Conservation (phyloP, 2,329 filamentous ascomycete species). For the Dothideomycetes sp. region DNA sequence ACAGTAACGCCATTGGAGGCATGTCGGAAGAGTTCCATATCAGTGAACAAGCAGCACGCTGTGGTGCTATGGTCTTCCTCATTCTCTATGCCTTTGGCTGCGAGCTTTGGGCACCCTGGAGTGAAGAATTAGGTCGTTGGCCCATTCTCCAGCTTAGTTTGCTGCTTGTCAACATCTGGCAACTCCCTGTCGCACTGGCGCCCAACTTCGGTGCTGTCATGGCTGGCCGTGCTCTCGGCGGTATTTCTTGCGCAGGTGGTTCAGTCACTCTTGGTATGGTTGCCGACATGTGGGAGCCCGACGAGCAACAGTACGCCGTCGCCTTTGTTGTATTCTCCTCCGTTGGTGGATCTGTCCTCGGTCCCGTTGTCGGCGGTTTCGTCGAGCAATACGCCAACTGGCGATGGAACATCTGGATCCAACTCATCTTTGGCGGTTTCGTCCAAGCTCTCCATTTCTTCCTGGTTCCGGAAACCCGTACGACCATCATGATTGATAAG, state of each 20-base stretch:
- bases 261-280: constrained; percentile 59
- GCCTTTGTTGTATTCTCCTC: constrained; percentile 47
- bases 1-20: constrained; percentile 42
- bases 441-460: constrained; percentile 53
- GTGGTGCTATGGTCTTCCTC: constrained; percentile 42
- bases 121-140: constrained; percentile 46
- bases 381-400: constrained; percentile 44
- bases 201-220: constrained; percentile 39
- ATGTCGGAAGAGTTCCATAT: constrained; percentile 40
- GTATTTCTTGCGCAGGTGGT: constrained; percentile 54
- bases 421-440: constrained; percentile 68
- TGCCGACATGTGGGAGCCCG: constrained; percentile 54
- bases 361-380: constrained; percentile 30
- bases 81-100: constrained; percentile 44
- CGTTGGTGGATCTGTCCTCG: constrained; percentile 29
- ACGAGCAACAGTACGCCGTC: constrained; percentile 53
- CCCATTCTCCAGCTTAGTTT: constrained; percentile 43
- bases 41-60: constrained; percentile 38
- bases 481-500: constrained; percentile 68
- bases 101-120: constrained; percentile 46
- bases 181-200: constrained; percentile 40
- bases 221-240: constrained; percentile 42
- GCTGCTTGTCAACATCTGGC: constrained; percentile 47
- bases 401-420: constrained; percentile 81
- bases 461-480: constrained; percentile 70